These are phyloP conservation scores for Hirsutella minnesotensis DNA, from an alignment of 2,329 filamentous ascomycete genomes.

Conservation along the genomic window DNA sequence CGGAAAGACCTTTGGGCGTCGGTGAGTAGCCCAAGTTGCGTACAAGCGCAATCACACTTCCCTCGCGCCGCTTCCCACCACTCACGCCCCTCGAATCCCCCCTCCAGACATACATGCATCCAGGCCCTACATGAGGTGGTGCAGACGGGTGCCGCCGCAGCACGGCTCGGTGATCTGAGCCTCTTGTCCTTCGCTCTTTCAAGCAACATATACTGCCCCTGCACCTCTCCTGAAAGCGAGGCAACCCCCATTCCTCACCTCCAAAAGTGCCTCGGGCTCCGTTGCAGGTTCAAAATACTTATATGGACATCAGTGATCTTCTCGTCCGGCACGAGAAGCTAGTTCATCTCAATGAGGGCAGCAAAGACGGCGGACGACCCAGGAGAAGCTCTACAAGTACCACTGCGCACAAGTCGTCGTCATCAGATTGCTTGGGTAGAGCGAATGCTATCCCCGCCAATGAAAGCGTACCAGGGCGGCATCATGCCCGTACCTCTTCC, in stretches of 20 bases:
- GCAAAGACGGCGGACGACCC: constrained; percentile 38
- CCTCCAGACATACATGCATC: constrained; percentile 1
- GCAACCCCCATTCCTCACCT: not conserved
- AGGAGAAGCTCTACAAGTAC: constrained; percentile 38
- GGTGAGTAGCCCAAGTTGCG: constrained; percentile 30
- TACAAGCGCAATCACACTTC: not conserved
- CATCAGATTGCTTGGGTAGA: constrained; percentile 29
- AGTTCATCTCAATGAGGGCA: constrained; percentile 49
- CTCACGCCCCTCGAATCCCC: not conserved
- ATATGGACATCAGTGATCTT: constrained; percentile 53
- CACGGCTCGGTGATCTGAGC: not conserved
- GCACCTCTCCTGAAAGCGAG: not conserved
- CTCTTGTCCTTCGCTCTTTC: not conserved
- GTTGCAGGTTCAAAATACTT: constrained; percentile 21
- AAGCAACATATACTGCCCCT: not conserved
- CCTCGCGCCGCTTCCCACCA: constrained; percentile 6
- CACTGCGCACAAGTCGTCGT: constrained; percentile 30
- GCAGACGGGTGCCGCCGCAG: not conserved
- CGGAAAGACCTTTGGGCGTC: constrained; percentile 50
- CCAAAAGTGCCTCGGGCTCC: not conserved
- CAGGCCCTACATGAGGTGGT: not conserved
- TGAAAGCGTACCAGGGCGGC: not conserved
- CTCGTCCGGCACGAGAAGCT: constrained; percentile 53
- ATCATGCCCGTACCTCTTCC: not conserved
- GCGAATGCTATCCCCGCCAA: not conserved